Evolutionary conservation across 768 basidiomycete genomes (phyloP).

Genomic region (Lactifluus subvellereus): DNA sequence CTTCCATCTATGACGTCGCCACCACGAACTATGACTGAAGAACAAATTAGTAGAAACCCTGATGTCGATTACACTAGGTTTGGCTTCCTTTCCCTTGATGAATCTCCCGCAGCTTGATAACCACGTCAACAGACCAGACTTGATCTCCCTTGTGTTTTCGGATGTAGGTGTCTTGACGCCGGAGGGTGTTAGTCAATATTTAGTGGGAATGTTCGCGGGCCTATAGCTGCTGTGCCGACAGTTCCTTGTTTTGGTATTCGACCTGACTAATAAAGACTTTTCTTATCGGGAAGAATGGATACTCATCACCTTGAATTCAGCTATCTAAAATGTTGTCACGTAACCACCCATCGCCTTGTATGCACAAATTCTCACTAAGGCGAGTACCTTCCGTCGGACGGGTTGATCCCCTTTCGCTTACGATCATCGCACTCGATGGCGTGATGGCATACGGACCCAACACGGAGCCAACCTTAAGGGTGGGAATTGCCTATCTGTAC

Average conservation of each 20-base stretch:
- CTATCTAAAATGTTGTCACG: slow-evolving; percentile 1
- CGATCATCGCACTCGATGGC: background rate
- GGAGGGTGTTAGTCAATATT: slow-evolving; percentile 89
- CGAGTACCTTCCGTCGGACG: background rate
- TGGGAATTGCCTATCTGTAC: slow-evolving; percentile 13
- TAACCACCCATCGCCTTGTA: background rate
- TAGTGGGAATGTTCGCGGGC: slow-evolving; percentile 91
- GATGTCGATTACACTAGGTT: slow-evolving; percentile 93
- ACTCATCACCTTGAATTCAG: background rate
- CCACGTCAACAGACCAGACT: slow-evolving; percentile 59
- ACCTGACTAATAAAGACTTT: background rate
- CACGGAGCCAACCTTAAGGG: slow-evolving; percentile 20
- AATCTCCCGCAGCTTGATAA: slow-evolving; percentile 17
- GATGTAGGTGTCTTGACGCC: slow-evolving; percentile 92
- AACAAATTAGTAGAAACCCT: slow-evolving; percentile 80
- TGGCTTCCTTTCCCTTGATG: slow-evolving; percentile 19
- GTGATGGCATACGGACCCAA: slow-evolving; percentile 20
- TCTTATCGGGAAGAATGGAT: background rate
- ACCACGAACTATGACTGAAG: slow-evolving; percentile 59
- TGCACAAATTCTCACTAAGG: background rate
- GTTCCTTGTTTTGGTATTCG: background rate
- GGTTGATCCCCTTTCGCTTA: background rate
- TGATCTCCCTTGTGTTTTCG: slow-evolving; percentile 90
- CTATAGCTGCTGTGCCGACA: slow-evolving; percentile 29
- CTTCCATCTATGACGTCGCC: slow-evolving; percentile 25